phyloP scores from a whole-genome alignment of 139 green algal genomes.

The Microglena sp. region DNA sequence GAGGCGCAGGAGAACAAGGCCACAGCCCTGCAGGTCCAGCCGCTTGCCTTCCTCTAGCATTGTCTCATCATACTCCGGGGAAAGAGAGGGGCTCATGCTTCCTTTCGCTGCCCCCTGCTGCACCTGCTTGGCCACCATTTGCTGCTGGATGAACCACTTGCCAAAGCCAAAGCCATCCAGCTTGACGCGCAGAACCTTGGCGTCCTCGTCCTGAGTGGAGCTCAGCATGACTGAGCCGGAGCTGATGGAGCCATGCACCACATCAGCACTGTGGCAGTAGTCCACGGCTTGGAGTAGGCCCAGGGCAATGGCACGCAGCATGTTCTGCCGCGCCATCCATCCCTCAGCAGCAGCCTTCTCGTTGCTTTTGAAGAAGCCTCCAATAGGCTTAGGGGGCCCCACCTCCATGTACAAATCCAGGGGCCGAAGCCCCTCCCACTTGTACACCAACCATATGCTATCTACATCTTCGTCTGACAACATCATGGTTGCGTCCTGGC shows the following conservation, averaged over 20 bases:
- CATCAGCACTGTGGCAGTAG: slow-evolving; percentile 32
- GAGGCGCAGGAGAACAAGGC: too few species aligned
- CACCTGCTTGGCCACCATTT: background rate
- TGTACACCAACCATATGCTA: slow-evolving; percentile 66
- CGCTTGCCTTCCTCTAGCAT: slow-evolving; percentile 9
- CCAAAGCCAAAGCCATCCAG: slow-evolving; percentile 77
- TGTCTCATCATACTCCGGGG: slow-evolving; percentile 6
- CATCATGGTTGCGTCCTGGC: slow-evolving; percentile 9
- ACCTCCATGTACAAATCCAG: slow-evolving; percentile 44
- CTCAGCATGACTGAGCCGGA: slow-evolving; percentile 57
- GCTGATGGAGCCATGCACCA: slow-evolving; percentile 62
- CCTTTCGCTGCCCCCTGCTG: background rate
- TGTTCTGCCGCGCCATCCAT: slow-evolving; percentile 8
- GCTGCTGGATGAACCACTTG: slow-evolving; percentile 16
- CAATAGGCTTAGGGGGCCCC: slow-evolving; percentile 14
- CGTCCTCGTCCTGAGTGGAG: background rate
- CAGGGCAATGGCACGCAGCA: slow-evolving; percentile 27
- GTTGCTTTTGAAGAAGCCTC: slow-evolving; percentile 25
- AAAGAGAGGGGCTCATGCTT: background rate
- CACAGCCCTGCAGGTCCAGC: slow-evolving; percentile 16
- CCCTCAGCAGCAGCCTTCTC: slow-evolving; percentile 26
- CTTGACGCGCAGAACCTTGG: slow-evolving; percentile 47
- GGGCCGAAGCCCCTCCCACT: slow-evolving; percentile 53
- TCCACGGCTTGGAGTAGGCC: slow-evolving; percentile 43
- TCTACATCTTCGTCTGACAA: slow-evolving; percentile 21